Percentiles rank a stretch among this genome's conserved stretches.
These are phyloP conservation scores for Abrus precatorius DNA, from an alignment of 306 rosid genomes.

Conservation along the genomic window DNA sequence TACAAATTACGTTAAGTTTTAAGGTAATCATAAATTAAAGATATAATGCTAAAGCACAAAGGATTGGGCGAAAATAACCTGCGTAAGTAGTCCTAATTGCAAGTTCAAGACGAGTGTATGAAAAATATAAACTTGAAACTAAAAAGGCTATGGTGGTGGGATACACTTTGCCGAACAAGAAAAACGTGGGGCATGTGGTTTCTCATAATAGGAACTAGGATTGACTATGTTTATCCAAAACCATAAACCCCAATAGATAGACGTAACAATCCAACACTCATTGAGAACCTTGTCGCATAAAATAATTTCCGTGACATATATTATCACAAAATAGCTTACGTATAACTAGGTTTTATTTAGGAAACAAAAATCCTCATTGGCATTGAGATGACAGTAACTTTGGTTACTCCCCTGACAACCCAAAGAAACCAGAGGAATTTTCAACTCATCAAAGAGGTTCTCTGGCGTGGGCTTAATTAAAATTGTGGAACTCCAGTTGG, in stretches of 20 bases:
- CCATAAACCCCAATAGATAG: neutral
- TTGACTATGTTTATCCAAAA: neutral
- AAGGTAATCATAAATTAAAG: neutral
- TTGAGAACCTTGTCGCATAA: slow-evolving; percentile 1
- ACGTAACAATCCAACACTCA: neutral
- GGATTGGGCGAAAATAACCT: neutral
- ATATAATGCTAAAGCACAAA: neutral
- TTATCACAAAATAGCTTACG: neutral
- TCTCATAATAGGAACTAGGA: neutral
- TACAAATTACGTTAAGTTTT: too few species aligned
- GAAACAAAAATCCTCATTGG: too few species aligned
- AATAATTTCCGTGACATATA: neutral
- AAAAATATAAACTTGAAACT: too few species aligned
- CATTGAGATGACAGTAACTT: neutral
- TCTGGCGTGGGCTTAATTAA: neutral
- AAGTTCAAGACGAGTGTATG: neutral
- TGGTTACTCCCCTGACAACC: neutral
- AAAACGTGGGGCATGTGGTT: slow-evolving; percentile 14
- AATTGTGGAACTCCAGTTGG: neutral
- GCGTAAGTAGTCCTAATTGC: neutral
- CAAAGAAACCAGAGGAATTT: neutral
- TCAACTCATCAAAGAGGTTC: neutral
- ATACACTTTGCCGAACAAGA: neutral
- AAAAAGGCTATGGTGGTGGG: neutral
- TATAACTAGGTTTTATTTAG: neutral